Base-by-base conservation (phyloP, 2,329 filamentous ascomycete genomes). In the Chaetomium globosum region DNA sequence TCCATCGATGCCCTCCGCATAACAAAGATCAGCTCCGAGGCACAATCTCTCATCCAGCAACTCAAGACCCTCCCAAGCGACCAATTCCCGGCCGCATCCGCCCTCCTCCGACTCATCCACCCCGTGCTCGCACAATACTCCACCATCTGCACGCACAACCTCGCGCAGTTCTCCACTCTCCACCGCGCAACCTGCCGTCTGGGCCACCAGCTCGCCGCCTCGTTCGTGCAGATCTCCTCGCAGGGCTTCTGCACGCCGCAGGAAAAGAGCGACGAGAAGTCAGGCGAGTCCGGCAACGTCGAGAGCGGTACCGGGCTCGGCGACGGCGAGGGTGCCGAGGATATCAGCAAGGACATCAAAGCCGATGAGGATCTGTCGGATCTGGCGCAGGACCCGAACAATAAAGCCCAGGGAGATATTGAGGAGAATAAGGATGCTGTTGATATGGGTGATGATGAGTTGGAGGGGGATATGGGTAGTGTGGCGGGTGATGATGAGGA, bases 261-360 rank as follows among this genome's bases (percentile, higher is more conserved):
- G 26, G 93, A 98, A 72, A 89, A 93, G 71, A 87, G 87, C 0
- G 86, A 91, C 49, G 86, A 89, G 57, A 86, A 89, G 64, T 83
- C 87, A 59, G 87, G 86, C 23, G 85, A 91, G 65, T 84, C 86
- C 28, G 91, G 93, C 13, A 90, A 96, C 71, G 82, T 97, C 33
- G 94, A 99, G 77, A 88, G 87, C 46, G 96, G 96, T 19, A 98
- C 93, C 12, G 96, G 95, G 39, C 87, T 99, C 28, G 96, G 95
- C 23, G 95, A 97, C 54, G 96, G 95, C 12, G 91, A 97, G 76
- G 96, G 94, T 21, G 93, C 90, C 4, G 93, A 99, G 75, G 94
- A 99, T 76, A 98, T 99, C 69, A 98, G 93, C 78, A 98, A 99
- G 75, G 95, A 99, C 73, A 90, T 99, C 55, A 87, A 91, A 68